Conservation (phyloP, 768 basidiomycete species). For the Calocera cornea region DNA sequence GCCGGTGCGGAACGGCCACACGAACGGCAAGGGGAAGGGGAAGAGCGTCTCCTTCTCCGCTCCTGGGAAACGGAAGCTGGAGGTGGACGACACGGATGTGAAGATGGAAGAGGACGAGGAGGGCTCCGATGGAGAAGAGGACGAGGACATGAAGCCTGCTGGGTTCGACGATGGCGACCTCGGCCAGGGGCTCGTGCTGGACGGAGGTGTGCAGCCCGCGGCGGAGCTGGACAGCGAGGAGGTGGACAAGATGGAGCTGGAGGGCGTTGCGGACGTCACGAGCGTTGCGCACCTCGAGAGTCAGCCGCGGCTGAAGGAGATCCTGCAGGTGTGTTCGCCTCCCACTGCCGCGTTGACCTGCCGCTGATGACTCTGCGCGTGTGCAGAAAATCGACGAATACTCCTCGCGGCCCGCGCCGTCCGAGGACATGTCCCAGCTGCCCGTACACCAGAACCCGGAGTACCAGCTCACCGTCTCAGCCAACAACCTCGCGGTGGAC, state of each 20-base stretch:
- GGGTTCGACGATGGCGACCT: constrained; percentile 43
- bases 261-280: constrained; percentile 66
- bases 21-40: constrained; percentile 37
- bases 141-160: constrained; percentile 33
- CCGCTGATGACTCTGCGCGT: no score
- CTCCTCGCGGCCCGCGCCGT: constrained; percentile 60
- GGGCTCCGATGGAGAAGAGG: constrained; percentile 28
- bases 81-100: constrained; percentile 43
- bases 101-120: constrained; percentile 37
- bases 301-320: constrained; percentile 77
- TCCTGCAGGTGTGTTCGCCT: constrained; percentile 45
- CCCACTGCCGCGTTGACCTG: neutral
- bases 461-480: constrained; percentile 89
- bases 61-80: constrained; percentile 41
- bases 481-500: constrained; percentile 96
- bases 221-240: constrained; percentile 91
- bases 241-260: constrained; percentile 88
- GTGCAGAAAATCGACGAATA: constrained; percentile 80
- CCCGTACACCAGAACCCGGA: constrained; percentile 85
- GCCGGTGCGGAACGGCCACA: constrained; percentile 21
- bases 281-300: constrained; percentile 81
- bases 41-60: constrained; percentile 15
- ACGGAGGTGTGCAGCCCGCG: constrained; percentile 80
- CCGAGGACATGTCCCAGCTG: constrained; percentile 53
- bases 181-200: constrained; percentile 21